These are phyloP conservation scores for Gliomastix tumulicola DNA, from an alignment of 2,329 filamentous ascomycete genomes.

Conservation along the genomic window DNA sequence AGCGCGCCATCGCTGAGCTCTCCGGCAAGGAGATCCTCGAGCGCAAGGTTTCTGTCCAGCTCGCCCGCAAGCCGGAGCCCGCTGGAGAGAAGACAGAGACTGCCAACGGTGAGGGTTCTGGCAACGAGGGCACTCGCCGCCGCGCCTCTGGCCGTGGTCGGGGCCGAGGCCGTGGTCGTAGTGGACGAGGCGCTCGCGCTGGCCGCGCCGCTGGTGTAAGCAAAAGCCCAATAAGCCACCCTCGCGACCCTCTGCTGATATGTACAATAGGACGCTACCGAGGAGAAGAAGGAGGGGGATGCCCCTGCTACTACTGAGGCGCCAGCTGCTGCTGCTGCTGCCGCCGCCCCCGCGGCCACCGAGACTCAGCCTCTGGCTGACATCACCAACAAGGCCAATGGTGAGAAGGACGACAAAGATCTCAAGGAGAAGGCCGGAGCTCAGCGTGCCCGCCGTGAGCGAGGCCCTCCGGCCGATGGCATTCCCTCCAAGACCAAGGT, in stretches of 20 bases:
- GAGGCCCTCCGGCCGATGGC: constrained; percentile 93
- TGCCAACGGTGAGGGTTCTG: constrained; percentile 67
- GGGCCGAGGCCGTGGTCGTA: constrained; percentile 63
- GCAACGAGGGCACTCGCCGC: constrained; percentile 59
- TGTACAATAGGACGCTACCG: constrained; percentile 19
- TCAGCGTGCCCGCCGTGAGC: constrained; percentile 63
- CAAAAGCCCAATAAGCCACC: no score
- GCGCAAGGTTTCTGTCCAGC: constrained; percentile 98
- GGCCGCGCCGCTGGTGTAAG: constrained; percentile 37
- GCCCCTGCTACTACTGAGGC: constrained; percentile 23
- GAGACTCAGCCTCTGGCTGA: constrained; percentile 56
- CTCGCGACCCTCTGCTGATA: background rate
- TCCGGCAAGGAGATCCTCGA: constrained; percentile 97
- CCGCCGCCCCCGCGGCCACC: constrained; percentile 36
- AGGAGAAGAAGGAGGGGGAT: constrained; percentile 41
- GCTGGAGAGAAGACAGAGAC: constrained; percentile 69
- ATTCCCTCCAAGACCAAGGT: constrained; percentile 99
- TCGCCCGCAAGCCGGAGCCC: constrained; percentile 93
- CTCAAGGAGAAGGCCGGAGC: constrained; percentile 51
- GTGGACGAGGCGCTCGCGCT: constrained; percentile 57
- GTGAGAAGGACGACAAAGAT: constrained; percentile 40
- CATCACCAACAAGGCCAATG: constrained; percentile 45
- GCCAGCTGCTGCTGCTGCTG: constrained; percentile 40
- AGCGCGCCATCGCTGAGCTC: constrained; percentile 90
- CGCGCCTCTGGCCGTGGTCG: constrained; percentile 58